Percentiles rank a stretch among this genome's conserved stretches.
phyloP scores from a whole-genome alignment of 495 filamentous ascomycete genomes.

The Staphylotrichum tortipilum region DNA sequence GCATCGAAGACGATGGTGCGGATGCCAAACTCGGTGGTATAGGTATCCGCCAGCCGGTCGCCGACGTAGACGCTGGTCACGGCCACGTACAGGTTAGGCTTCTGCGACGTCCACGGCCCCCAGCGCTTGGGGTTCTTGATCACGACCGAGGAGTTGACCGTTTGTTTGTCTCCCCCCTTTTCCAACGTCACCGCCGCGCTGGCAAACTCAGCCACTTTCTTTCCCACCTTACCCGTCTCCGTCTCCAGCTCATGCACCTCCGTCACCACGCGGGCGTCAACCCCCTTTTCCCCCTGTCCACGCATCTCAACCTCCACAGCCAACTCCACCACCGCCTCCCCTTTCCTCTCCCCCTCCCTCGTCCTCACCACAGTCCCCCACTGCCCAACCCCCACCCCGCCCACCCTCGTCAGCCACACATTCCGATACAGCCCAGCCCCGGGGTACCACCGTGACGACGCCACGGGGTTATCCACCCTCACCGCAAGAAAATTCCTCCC shows the following conservation, averaged over 20 bases:
- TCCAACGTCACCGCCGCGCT: constrained; percentile 15
- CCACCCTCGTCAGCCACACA: constrained; percentile 39
- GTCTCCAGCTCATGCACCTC: constrained; percentile 21
- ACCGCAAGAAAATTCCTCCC: constrained; percentile 38
- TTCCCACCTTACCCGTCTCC: constrained; percentile 11
- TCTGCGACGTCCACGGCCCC: constrained; percentile 36
- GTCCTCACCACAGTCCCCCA: constrained; percentile 38
- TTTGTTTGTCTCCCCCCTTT: constrained; percentile 19
- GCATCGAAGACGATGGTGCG: constrained; percentile 32
- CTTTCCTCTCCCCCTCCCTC: constrained; percentile 23
- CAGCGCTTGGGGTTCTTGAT: constrained; percentile 35
- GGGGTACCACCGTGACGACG: constrained; percentile 42
- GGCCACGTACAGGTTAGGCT: constrained; percentile 38
- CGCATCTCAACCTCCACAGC: constrained; percentile 32
- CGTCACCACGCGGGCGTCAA: constrained; percentile 22
- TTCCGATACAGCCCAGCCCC: constrained; percentile 44
- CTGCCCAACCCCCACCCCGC: constrained; percentile 32
- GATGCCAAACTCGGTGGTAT: constrained; percentile 41
- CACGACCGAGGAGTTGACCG: constrained; percentile 27
- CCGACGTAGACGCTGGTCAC: constrained; percentile 24
- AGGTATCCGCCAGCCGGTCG: constrained; percentile 30
- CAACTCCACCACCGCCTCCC: constrained; percentile 29
- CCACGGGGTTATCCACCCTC: constrained; percentile 36
- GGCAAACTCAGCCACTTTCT: constrained; percentile 22
- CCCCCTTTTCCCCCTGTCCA: constrained; percentile 8